Conservation (phyloP, 1,284 basidiomycete genomes). For the Mycosarcoma maydis region DNA sequence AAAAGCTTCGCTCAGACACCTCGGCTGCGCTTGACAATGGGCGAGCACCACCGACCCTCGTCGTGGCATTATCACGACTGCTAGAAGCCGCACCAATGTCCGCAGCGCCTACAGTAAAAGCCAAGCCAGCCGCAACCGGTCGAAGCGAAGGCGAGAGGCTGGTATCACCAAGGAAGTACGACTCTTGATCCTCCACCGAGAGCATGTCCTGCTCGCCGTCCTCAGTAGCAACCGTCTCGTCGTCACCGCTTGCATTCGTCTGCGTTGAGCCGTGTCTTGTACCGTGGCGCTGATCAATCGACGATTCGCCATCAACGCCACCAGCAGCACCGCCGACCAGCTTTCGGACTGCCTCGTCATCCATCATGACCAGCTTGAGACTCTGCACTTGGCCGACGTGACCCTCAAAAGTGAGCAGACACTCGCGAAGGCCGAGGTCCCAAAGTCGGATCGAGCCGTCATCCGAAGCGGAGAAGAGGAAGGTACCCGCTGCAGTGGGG, state of each 20-base stretch:
- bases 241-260: conserved; percentile 3
- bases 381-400: conserved; percentile 96
- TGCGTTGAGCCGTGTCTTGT: neutral
- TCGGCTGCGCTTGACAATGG: conserved; percentile 17
- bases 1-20: conserved; percentile 36
- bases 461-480: conserved; percentile 91
- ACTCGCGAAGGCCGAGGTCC: conserved; percentile 84
- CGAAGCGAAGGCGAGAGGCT: conserved; percentile 23
- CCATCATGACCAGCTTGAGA: conserved; percentile 77
- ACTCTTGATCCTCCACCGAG: conserved; percentile 43
- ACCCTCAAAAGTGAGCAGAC: conserved; percentile 84
- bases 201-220: conserved; percentile 41
- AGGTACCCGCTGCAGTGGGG: conserved; percentile 47
- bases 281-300: conserved; percentile 19
- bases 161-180: conserved; percentile 38
- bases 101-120: conserved; percentile 18
- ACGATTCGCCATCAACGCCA: conserved; percentile 46
- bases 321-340: conserved; percentile 59
- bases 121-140: conserved; percentile 4
- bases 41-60: conserved; percentile 11
- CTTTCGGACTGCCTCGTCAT: conserved; percentile 60
- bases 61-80: neutral
- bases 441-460: conserved; percentile 93
- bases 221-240: neutral
- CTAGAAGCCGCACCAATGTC: conserved; percentile 1